Conservation (phyloP, 352 stramenopile species). For the Pythium coloratum region DNA sequence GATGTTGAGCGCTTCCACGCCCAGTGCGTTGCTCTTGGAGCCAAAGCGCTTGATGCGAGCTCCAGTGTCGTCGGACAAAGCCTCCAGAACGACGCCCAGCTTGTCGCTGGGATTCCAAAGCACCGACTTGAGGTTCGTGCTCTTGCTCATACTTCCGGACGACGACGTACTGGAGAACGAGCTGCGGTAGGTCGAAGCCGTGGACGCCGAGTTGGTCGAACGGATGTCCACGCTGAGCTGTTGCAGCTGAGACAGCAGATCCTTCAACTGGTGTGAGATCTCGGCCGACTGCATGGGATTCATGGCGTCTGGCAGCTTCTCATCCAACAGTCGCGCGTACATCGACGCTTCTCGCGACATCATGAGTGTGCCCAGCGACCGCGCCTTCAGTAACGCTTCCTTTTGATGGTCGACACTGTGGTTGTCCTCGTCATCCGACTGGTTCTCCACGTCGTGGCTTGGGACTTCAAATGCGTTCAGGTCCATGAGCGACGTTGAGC, state of each 20-base stretch:
- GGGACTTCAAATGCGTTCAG: conserved; percentile 26
- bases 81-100: conserved; percentile 67
- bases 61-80: conserved; percentile 44
- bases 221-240: conserved; percentile 72
- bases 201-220: conserved; percentile 46
- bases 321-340: conserved; percentile 42
- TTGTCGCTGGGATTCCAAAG: conserved; percentile 79
- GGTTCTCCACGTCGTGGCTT: conserved; percentile 25
- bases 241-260: conserved; percentile 69
- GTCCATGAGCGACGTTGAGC: conserved; percentile 37
- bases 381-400: conserved; percentile 45
- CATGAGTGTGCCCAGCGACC: conserved; percentile 53
- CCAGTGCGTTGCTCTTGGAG: conserved; percentile 70
- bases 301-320: conserved; percentile 37
- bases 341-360: conserved; percentile 35
- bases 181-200: conserved; percentile 61
- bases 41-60: conserved; percentile 66
- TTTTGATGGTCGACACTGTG: conserved; percentile 23
- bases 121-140: conserved; percentile 40
- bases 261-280: conserved; percentile 68
- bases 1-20: conserved; percentile 51
- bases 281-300: conserved; percentile 50
- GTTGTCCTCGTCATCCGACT: conserved; percentile 21
- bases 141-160: conserved; percentile 14
- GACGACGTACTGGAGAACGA: conserved; percentile 74